Conservation (phyloP, 345 rosid genomes). For the Aquilaria yunnanensis region DNA sequence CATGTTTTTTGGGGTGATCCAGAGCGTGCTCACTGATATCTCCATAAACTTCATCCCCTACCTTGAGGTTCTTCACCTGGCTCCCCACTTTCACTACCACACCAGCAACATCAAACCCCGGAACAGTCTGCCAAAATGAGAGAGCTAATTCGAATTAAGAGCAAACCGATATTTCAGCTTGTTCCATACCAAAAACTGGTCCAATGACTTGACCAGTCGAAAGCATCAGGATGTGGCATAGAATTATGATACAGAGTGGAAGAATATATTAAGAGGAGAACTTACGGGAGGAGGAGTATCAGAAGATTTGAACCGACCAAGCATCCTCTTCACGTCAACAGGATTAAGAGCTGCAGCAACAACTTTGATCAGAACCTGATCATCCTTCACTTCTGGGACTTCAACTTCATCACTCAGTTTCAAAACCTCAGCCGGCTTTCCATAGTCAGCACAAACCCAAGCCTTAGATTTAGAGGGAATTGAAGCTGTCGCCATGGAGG, state of each 20-base stretch:
- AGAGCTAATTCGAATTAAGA: neutral
- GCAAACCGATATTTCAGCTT: too few species aligned
- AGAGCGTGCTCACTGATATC: conserved; percentile 81
- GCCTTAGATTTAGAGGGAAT: conserved; percentile 55
- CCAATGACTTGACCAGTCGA: too few species aligned
- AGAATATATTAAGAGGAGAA: neutral
- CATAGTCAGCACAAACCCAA: conserved; percentile 69
- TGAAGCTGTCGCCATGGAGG: neutral
- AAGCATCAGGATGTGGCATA: neutral
- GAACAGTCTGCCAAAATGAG: conserved; percentile 49
- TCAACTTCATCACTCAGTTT: conserved; percentile 51
- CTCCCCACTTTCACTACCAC: conserved; percentile 76
- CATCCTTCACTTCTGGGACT: conserved; percentile 69
- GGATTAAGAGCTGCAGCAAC: conserved; percentile 89
- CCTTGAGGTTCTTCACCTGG: conserved; percentile 61
- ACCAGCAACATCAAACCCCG: conserved; percentile 93
- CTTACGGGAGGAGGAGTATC: conserved; percentile 84
- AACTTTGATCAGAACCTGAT: conserved; percentile 81
- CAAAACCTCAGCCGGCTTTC: conserved; percentile 59
- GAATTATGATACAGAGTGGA: neutral
- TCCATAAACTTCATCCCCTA: conserved; percentile 86
- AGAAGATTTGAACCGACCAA: conserved; percentile 72
- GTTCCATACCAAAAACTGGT: too few species aligned
- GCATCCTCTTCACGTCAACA: conserved; percentile 77
- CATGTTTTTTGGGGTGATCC: conserved; percentile 72